A percentile compares a stretch with the other conserved stretches of the same genome.
These are phyloP conservation scores for Butyriboletus loyo DNA, from an alignment of 768 basidiomycete species.

Conservation along the genomic window DNA sequence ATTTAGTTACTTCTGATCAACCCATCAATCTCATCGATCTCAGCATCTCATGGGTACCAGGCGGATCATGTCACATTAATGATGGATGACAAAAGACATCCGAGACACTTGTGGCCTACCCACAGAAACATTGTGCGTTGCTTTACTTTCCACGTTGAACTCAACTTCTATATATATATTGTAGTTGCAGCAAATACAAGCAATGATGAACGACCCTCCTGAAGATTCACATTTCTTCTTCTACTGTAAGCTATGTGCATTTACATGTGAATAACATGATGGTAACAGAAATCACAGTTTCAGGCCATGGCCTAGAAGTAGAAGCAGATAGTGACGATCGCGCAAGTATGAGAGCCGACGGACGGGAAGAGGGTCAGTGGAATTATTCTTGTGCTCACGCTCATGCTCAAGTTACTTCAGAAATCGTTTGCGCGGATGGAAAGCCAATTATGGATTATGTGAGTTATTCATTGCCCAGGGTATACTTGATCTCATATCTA, in stretches of 20 bases:
- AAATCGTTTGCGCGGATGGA: constrained; percentile 20
- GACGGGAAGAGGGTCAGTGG: constrained; percentile 44
- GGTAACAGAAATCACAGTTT: constrained; percentile 6
- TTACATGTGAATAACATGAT: neutral
- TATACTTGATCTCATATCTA: neutral
- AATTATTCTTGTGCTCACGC: neutral
- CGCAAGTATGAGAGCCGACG: constrained; percentile 42
- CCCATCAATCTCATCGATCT: neutral
- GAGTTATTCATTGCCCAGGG: neutral
- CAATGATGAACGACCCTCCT: constrained; percentile 40
- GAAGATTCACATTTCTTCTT: constrained; percentile 51
- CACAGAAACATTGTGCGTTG: constrained; percentile 41
- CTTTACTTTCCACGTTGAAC: neutral
- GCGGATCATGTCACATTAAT: constrained; percentile 41
- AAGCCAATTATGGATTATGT: constrained; percentile 24
- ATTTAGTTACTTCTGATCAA: neutral
- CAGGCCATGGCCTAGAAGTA: constrained; percentile 22
- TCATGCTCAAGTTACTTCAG: constrained; percentile 5
- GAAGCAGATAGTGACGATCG: constrained; percentile 23
- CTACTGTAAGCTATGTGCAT: constrained; percentile 41
- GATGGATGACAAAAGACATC: constrained; percentile 35
- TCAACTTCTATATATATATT: neutral
- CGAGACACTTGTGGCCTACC: constrained; percentile 39
- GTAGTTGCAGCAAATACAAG: constrained; percentile 39
- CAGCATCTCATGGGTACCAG: constrained; percentile 39